A percentile compares a stretch with the other conserved stretches of the same genome.
Evolutionary conservation across 768 basidiomycete species (phyloP).

Genomic region (Termitomyces sp.): DNA sequence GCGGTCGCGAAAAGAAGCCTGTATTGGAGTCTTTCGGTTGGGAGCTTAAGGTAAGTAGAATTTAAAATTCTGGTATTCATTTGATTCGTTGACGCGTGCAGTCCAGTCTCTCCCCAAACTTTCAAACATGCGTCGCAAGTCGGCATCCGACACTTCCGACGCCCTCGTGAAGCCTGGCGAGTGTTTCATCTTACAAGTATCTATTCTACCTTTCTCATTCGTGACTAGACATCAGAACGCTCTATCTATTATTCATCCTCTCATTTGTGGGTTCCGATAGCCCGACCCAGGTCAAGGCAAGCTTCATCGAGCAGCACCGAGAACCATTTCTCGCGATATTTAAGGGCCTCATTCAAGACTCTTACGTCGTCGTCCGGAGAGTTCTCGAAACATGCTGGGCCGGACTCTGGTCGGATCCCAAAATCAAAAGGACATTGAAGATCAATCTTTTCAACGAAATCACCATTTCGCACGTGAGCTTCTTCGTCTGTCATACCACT

Average conservation of each 20-base stretch:
- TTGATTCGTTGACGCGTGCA: not conserved
- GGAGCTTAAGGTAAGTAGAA: constrained; percentile 64
- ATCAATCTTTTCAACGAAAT: constrained; percentile 67
- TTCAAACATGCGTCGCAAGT: constrained; percentile 65
- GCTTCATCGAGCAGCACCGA: constrained; percentile 69
- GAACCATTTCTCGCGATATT: constrained; percentile 67
- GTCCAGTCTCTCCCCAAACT: constrained; percentile 62
- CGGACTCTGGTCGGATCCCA: constrained; percentile 71
- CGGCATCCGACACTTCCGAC: constrained; percentile 30
- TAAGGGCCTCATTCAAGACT: constrained; percentile 66
- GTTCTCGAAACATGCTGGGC: constrained; percentile 76
- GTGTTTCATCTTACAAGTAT: constrained; percentile 13
- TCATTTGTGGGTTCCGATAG: constrained; percentile 59
- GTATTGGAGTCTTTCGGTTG: constrained; percentile 72
- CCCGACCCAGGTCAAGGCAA: constrained; percentile 48
- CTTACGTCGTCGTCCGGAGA: constrained; percentile 53
- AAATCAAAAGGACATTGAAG: constrained; percentile 68
- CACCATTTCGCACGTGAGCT: constrained; percentile 57
- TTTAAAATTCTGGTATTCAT: not conserved
- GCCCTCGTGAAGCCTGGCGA: constrained; percentile 55
- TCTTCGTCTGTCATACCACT: not conserved
- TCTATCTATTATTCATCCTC: constrained; percentile 68
- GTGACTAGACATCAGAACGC: constrained; percentile 68
- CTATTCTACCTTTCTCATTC: constrained; percentile 7
- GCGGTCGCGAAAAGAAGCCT: constrained; percentile 59